Evolutionary conservation across 1,139 yeast species (phyloP).

Genomic region (Cylindricascospora bacillispora): DNA sequence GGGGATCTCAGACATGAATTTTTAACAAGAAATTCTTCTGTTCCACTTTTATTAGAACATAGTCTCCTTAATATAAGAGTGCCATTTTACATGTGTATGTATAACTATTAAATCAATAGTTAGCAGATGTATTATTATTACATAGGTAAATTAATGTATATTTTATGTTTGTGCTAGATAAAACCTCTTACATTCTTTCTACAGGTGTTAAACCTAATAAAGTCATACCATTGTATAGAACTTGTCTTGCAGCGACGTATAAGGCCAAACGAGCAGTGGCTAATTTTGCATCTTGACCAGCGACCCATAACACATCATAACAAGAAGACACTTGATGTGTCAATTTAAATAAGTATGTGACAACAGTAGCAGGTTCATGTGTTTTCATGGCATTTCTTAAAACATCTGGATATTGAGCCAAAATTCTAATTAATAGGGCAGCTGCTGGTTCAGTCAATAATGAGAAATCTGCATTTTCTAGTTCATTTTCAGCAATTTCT

Average conservation of each 20-base stretch:
- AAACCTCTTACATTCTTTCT: slow-evolving; percentile 92
- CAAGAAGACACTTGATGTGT: slow-evolving; percentile 92
- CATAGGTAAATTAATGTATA: too few relatives aligned
- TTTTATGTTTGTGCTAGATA: too few relatives aligned
- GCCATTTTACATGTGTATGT: too few relatives aligned
- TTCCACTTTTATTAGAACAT: too few relatives aligned
- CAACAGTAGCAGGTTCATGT: slow-evolving; percentile 87
- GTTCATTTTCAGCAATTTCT: slow-evolving; percentile 31
- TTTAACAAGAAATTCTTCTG: too few relatives aligned
- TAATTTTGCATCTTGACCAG: slow-evolving; percentile 83
- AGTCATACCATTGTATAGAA: slow-evolving; percentile 80
- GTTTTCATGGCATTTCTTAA: slow-evolving; percentile 74
- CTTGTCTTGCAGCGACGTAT: slow-evolving; percentile 84
- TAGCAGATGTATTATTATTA: too few relatives aligned
- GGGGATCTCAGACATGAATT: too few relatives aligned
- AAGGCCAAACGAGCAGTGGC: slow-evolving; percentile 90
- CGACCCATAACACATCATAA: slow-evolving; percentile 93
- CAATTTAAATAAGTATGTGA: slow-evolving; percentile 82
- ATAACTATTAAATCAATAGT: too few relatives aligned
- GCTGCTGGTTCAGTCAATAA: slow-evolving; percentile 72
- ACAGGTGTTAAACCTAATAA: slow-evolving; percentile 93
- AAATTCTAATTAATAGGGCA: slow-evolving; percentile 54
- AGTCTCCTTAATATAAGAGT: too few relatives aligned
- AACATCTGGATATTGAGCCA: slow-evolving; percentile 88
- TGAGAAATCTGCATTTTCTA: slow-evolving; percentile 50